Evolutionary conservation across 2,329 filamentous ascomycete genomes (phyloP), one percentile per base, ranked within the genome.

Genomic region (Colletotrichum sp.): DNA sequence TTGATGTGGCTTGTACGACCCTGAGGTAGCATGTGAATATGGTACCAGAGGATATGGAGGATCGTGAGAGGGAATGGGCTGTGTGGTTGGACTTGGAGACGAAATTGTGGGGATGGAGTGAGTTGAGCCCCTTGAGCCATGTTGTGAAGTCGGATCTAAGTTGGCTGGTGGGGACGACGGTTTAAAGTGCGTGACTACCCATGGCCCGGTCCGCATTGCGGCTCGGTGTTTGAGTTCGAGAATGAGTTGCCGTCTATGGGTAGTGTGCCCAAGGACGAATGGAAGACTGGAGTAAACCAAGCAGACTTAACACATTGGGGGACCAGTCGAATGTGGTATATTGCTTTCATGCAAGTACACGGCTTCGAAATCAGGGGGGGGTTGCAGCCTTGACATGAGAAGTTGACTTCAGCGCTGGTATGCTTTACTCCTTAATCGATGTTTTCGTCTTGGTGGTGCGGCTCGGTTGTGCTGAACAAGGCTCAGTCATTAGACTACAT

Each of bases 311-410:
- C 18, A 5, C 10, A 21, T 21, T 4, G 10, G 44, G 3, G 10
- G 2, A 21, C 44, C 3, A 13, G 1, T 21, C 21, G 10, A 0
- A 21, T 21, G 4, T 3, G n/a, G 7, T 21, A 8, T 21, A 8
- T 49, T 49, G 10, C 6, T n/a, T n/a, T 7, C 10, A 49, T 49
- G 44, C n/a, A 49, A 5, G 44, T 21, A 49, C 10, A n/a, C 44
- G 44, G n/a, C n/a, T 21, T 21, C 44, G 1, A 13, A 13, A 21
- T 49, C 2, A 49, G n/a, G n/a, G 44, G 44, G 13, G 9, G 6
- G 44, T 49, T 49, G 44, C 44, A 13, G 4, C 21, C 10, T 8
- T 2, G 1, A 6, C 1, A 49, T 13, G n/a, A 21, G 44, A 4
- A 49, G 44, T 49, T 13, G 10, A 21, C 44, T 49, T 8, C 0